Conservation (phyloP, 1,139 yeast genomes). For the Nakaseomyces glabratus region DNA sequence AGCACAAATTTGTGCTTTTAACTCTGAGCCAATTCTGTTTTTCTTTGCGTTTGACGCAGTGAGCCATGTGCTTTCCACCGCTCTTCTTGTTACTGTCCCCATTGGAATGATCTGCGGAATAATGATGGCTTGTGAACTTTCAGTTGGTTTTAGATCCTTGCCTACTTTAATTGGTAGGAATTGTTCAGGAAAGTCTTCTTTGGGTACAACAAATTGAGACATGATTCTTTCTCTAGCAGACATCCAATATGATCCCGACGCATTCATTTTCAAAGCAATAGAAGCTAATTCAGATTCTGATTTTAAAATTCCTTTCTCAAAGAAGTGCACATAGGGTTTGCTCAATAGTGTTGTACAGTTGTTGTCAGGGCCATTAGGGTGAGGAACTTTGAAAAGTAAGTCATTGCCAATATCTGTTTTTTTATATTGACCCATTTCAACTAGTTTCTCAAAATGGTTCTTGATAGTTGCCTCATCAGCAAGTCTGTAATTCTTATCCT, state of each 20-base stretch:
- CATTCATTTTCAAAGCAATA: constrained; percentile 67
- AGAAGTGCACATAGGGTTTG: constrained; percentile 60
- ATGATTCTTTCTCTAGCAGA: constrained; percentile 77
- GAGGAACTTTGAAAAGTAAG: constrained; percentile 66
- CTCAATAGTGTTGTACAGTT: constrained; percentile 76
- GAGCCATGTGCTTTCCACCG: constrained; percentile 96
- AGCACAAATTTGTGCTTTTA: constrained; percentile 77
- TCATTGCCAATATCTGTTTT: constrained; percentile 7
- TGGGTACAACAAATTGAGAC: constrained; percentile 74
- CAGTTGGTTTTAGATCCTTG: constrained; percentile 19
- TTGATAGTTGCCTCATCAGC: constrained; percentile 18
- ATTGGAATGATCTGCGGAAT: constrained; percentile 77
- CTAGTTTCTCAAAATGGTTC: constrained; percentile 11
- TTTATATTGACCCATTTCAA: constrained; percentile 10
- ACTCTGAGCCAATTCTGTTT: constrained; percentile 82
- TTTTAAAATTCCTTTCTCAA: constrained; percentile 64
- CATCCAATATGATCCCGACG: constrained; percentile 87
- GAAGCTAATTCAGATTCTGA: constrained; percentile 68
- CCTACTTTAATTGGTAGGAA: constrained; percentile 14
- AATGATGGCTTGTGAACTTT: constrained; percentile 53
- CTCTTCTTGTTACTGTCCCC: constrained; percentile 96
- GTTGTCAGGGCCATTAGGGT: constrained; percentile 71
- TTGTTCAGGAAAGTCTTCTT: constrained; percentile 25
- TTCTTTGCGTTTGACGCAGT: constrained; percentile 92
- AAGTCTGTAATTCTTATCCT: constrained; percentile 43